Conservation (phyloP, 306 rosid genomes). For the Cucurbita pepo region DNA sequence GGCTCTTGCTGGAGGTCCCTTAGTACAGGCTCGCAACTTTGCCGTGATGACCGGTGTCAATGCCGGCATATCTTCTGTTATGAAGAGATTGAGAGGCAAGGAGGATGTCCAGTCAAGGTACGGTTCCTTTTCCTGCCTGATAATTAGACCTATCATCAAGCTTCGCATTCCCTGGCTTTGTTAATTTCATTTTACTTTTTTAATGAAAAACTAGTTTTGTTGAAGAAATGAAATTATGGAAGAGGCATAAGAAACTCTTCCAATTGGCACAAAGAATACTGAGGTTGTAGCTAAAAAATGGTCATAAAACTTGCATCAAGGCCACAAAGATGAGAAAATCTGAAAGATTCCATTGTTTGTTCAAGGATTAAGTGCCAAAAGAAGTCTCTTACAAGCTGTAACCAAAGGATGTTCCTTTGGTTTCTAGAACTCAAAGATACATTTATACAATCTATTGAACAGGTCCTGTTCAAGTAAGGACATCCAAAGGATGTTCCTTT, state of each 20-base stretch:
- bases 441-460: not conserved
- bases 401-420: not conserved
- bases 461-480: not conserved
- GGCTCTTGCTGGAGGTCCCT: conserved; percentile 92
- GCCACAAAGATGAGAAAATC: not conserved
- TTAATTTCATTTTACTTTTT: not conserved
- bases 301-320: not conserved
- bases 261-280: not conserved
- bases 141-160: not conserved
- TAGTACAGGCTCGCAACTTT: conserved; percentile 84
- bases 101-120: conserved; percentile 90
- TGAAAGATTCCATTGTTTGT: not conserved
- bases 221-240: not conserved
- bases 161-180: not conserved
- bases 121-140: not conserved
- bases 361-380: not conserved
- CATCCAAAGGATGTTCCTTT: not conserved
- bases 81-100: conserved; percentile 91
- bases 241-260: not conserved
- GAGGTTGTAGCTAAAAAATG: not conserved
- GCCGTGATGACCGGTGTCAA: conserved; percentile 97
- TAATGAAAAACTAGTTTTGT: not conserved
- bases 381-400: not conserved
- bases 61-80: conserved; percentile 81
- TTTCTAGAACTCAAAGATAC: not conserved